Percentiles rank a stretch among this genome's conserved stretches.
These are phyloP conservation scores for Citrus reticulata DNA, from an alignment of 345 rosid genomes.

Conservation along the genomic window DNA sequence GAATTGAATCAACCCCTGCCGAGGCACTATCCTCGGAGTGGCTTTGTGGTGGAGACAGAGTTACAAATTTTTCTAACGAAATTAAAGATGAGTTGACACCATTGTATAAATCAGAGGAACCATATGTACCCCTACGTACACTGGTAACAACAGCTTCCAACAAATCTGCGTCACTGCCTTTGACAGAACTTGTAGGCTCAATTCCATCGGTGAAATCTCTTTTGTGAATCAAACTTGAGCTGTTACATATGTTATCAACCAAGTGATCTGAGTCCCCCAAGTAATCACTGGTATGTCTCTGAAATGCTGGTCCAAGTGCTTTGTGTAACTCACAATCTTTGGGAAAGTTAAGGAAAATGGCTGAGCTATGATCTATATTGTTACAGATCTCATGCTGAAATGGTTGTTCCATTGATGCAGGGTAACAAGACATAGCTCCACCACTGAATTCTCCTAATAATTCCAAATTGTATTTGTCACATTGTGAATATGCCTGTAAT, in stretches of 20 bases:
- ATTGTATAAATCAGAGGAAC: background rate
- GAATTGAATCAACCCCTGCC: slow-evolving; percentile 11
- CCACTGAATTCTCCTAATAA: slow-evolving; percentile 21
- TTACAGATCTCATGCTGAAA: slow-evolving; percentile 14
- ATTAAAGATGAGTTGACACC: slow-evolving; percentile 15
- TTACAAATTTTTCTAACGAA: background rate
- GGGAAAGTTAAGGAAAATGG: slow-evolving; percentile 33
- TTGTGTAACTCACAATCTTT: slow-evolving; percentile 39
- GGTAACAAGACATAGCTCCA: slow-evolving; percentile 12
- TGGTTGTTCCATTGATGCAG: slow-evolving; percentile 9
- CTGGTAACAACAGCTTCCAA: slow-evolving; percentile 45
- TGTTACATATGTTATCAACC: slow-evolving; percentile 11
- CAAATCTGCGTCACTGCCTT: slow-evolving; percentile 28
- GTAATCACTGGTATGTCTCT: slow-evolving; percentile 22
- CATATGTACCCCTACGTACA: slow-evolving; percentile 10
- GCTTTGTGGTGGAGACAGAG: slow-evolving; percentile 18
- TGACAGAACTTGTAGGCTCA: slow-evolving; percentile 16
- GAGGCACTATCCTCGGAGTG: background rate
- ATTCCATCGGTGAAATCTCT: slow-evolving; percentile 14
- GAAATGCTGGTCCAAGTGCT: slow-evolving; percentile 36
- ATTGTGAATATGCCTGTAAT: slow-evolving; percentile 17
- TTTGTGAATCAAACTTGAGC: slow-evolving; percentile 1
- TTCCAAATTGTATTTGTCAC: slow-evolving; percentile 10
- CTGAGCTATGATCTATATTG: background rate
- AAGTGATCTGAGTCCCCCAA: slow-evolving; percentile 18